A percentile compares a stretch with the other conserved stretches of the same genome.
Evolutionary conservation across 2,329 filamentous ascomycete genomes (phyloP).

Genomic region (Trichoderma sp.): DNA sequence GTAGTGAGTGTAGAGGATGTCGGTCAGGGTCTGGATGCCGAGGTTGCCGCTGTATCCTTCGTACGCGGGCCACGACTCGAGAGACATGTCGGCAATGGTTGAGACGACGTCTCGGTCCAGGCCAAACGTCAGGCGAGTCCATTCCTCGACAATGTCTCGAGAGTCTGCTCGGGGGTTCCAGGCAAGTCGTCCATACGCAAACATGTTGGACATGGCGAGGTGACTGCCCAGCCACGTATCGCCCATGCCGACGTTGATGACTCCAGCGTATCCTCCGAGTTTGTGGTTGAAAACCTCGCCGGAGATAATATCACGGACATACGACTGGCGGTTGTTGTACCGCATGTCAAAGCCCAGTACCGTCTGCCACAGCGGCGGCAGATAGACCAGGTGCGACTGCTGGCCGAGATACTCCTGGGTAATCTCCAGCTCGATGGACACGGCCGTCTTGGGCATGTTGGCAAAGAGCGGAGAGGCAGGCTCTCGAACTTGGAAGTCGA

Average conservation of each 20-base stretch:
- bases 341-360: constrained; percentile 69
- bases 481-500: constrained; percentile 74
- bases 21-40: constrained; percentile 18
- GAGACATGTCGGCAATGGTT: constrained; percentile 49
- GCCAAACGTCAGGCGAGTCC: constrained; percentile 69
- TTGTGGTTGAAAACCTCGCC: constrained; percentile 60
- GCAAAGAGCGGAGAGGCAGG: constrained; percentile 66
- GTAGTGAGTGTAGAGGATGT: constrained; percentile 20
- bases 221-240: constrained; percentile 66
- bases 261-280: constrained; percentile 14
- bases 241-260: constrained; percentile 15
- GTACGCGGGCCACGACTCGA: constrained; percentile 22
- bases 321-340: constrained; percentile 57
- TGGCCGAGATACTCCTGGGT: constrained; percentile 23
- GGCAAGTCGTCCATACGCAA: constrained; percentile 67
- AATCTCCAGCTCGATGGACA: constrained; percentile 14
- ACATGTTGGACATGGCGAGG: constrained; percentile 71
- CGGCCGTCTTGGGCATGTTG: constrained; percentile 12
- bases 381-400: constrained; percentile 61
- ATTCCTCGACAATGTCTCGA: constrained; percentile 53
- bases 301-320: constrained; percentile 62
- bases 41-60: constrained; percentile 23
- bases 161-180: constrained; percentile 60
- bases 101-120: constrained; percentile 56
- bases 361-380: constrained; percentile 69